Percentiles rank a stretch among this genome's conserved stretches.
Conservation (phyloP, 1,284 basidiomycete species). For the Malassezia cuniculi region DNA sequence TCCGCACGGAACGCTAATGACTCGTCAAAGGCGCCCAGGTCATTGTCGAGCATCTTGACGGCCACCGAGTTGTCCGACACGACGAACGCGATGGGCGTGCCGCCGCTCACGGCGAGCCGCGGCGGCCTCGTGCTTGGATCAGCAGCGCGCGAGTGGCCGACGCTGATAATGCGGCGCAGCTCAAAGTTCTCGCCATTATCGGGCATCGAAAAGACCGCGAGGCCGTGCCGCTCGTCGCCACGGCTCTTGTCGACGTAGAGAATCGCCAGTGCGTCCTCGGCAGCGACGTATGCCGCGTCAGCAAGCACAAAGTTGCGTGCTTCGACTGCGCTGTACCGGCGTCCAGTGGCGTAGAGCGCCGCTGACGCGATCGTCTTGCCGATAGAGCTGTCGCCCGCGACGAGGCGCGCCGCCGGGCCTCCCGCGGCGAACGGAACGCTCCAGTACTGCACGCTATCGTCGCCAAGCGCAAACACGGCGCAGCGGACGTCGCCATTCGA, state of each 20-base stretch:
- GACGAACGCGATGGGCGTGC: constrained; percentile 25
- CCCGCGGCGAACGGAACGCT: constrained; percentile 29
- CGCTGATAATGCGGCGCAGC: not conserved
- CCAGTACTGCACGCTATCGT: constrained; percentile 35
- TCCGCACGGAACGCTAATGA: constrained; percentile 39
- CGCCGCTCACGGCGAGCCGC: constrained; percentile 29
- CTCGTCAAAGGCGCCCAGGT: constrained; percentile 39
- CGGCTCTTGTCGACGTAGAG: constrained; percentile 20
- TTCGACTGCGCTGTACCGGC: constrained; percentile 24
- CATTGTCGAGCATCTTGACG: constrained; percentile 18
- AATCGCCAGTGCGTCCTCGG: constrained; percentile 19
- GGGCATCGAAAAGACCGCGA: constrained; percentile 17
- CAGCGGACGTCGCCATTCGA: constrained; percentile 14
- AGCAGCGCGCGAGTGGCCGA: constrained; percentile 13
- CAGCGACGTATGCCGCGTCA: constrained; percentile 16
- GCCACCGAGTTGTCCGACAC: constrained; percentile 28
- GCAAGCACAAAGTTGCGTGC: constrained; percentile 16
- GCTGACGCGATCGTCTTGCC: constrained; percentile 13
- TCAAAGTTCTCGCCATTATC: not conserved
- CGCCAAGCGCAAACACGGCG: constrained; percentile 29
- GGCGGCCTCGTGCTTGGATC: constrained; percentile 32
- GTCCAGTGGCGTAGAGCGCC: constrained; percentile 19
- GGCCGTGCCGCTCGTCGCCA: constrained; percentile 19
- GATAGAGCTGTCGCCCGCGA: constrained; percentile 13
- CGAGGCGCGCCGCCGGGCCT: constrained; percentile 24